Percentiles rank a stretch among this genome's conserved stretches.
Conservation (phyloP, 1,139 yeast species). For the Keqinozyma sinolaborantium region DNA sequence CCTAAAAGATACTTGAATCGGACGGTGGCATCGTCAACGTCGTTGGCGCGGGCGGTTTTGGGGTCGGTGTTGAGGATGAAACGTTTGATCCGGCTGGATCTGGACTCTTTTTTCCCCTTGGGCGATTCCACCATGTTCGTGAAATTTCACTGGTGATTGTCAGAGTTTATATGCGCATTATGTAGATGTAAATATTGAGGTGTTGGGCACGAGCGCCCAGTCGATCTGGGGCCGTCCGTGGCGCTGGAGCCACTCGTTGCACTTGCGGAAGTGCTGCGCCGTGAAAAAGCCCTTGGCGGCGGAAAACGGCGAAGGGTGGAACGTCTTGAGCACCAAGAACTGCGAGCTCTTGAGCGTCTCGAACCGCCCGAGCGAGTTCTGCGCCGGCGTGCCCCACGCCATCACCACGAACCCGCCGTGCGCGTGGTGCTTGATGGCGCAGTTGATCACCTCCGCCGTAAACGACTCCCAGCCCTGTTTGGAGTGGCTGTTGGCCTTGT, state of each 20-base stretch:
- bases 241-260: conserved; percentile 68
- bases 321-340: conserved; percentile 61
- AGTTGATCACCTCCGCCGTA: conserved; percentile 65
- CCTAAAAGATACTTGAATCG: conserved; percentile 82
- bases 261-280: conserved; percentile 63
- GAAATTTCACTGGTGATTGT: neutral
- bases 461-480: conserved; percentile 91
- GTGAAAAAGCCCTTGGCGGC: conserved; percentile 83
- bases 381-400: conserved; percentile 97
- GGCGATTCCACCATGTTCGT: neutral
- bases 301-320: conserved; percentile 93
- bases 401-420: conserved; percentile 65
- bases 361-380: conserved; percentile 54
- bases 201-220: conserved; percentile 56
- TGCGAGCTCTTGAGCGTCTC: conserved; percentile 16
- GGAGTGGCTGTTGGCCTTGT: conserved; percentile 90
- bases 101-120: conserved; percentile 17
- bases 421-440: conserved; percentile 37
- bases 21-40: conserved; percentile 67
- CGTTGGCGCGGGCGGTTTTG: conserved; percentile 51
- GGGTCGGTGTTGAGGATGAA: conserved; percentile 51
- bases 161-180: no score
- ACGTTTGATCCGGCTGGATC: conserved; percentile 38
- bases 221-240: conserved; percentile 53
- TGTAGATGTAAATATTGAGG: no score